Percentiles rank a stretch among this genome's conserved stretches.
Evolutionary conservation across 177 flowering plant genomes (phyloP).

Genomic region (Vitis hybrid): DNA sequence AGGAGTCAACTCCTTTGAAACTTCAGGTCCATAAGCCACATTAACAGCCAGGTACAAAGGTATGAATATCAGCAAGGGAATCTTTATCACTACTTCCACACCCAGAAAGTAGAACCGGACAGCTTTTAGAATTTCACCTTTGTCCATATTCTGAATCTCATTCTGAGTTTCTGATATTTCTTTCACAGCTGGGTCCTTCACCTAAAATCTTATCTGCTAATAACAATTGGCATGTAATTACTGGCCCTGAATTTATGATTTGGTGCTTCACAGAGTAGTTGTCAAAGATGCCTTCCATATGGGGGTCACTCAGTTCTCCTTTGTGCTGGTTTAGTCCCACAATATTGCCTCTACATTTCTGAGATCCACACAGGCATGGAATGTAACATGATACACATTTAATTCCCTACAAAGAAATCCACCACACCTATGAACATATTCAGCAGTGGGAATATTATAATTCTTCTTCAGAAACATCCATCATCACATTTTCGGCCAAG

Average conservation of each 20-base stretch:
- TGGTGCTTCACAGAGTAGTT: constrained; percentile 97
- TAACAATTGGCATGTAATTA: too few relatives aligned
- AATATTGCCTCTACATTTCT: constrained; percentile 61
- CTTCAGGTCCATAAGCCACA: constrained; percentile 64
- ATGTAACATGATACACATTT: constrained; percentile 85
- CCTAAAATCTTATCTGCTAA: constrained; percentile 30
- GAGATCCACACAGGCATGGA: constrained; percentile 83
- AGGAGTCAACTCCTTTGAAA: constrained; percentile 78
- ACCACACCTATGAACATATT: constrained; percentile 59
- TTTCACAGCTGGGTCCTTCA: constrained; percentile 30
- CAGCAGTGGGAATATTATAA: constrained; percentile 77
- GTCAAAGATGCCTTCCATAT: constrained; percentile 98
- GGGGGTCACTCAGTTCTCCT: constrained; percentile 91
- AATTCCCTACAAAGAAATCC: constrained; percentile 54
- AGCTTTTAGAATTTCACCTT: constrained; percentile 35
- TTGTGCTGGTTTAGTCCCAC: constrained; percentile 73
- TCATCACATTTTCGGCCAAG: constrained; percentile 75
- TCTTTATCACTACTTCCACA: constrained; percentile 63
- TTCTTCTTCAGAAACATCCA: constrained; percentile 84
- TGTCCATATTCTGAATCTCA: constrained; percentile 28
- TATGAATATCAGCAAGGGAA: constrained; percentile 60
- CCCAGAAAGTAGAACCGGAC: constrained; percentile 48
- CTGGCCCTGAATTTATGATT: constrained; percentile 73
- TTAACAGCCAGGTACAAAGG: constrained; percentile 62
- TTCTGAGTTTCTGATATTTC: constrained; percentile 30